Base-by-base conservation (phyloP, 768 basidiomycete species). In the Auricularia sp. region DNA sequence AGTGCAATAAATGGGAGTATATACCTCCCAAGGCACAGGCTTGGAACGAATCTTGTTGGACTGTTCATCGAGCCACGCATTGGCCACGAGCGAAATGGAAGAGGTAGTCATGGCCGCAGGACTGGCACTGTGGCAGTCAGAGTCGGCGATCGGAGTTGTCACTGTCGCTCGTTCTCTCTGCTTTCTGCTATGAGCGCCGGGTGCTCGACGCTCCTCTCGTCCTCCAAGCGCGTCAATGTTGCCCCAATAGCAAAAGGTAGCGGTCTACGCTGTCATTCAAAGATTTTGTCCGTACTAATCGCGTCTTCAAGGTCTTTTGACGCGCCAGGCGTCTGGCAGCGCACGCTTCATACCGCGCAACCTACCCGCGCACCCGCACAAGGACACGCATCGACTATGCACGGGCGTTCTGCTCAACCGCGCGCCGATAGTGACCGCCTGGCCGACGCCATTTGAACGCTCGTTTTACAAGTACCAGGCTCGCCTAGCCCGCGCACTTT, bases 1-100 rank as follows among this genome's bases (percentile, higher is more conserved):
- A 29, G 29, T 29, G 29, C 29, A 29, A 29, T 29, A 51, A 18
- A 33, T 2, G 39, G 39, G 39, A 7, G 39, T 42, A 61, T 79
- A 65, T 65, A 96, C 96, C 87, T 97, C 94, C 96, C 96, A 98
- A 68, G 94, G 94, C 10, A 97, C 92, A 1, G 88, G 87, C 75
- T 95, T 97, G 7, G 88, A 83, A 70, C 89, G 83, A 67, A 95
- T 93, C 81, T 96, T 95, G 63, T 87, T 81, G 7, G 92, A 89
- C 71, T 81, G 84, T 69, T 96, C 94, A 68, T 94, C 91, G 67
- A 98, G 85, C 78, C 89, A 94, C 2, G 85, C 74, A 71, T 89
- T 93, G 29, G 88, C 88, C 39, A 94, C 87, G 63, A 92, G 82
- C 61, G 85, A 84, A 68, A 89, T 79, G 14, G 89, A 85, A 90